These are phyloP conservation scores for Penicillium brasilianum DNA, from an alignment of 2,329 filamentous ascomycete species.

Conservation along the genomic window DNA sequence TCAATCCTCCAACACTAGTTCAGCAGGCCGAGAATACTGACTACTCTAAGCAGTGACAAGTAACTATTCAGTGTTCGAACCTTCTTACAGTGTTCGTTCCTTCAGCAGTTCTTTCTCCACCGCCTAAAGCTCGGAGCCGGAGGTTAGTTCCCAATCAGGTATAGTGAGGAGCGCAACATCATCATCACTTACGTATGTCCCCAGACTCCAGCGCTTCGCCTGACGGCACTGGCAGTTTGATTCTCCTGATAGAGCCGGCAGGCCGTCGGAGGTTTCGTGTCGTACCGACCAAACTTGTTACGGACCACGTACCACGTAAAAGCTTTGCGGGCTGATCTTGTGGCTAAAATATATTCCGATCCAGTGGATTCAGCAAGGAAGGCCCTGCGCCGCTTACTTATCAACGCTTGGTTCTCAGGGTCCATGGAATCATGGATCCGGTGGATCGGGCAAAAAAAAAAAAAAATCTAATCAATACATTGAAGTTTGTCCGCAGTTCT, in stretches of 20 bases:
- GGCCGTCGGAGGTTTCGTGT: neutral
- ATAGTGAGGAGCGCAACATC: conserved; percentile 24
- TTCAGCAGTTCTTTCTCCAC: conserved; percentile 9
- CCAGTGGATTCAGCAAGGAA: conserved; percentile 2
- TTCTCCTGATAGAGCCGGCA: neutral
- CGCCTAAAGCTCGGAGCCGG: conserved; percentile 23
- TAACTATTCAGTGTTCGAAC: neutral
- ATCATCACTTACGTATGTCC: conserved; percentile 36
- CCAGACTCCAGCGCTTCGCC: conserved; percentile 12
- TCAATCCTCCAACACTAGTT: neutral
- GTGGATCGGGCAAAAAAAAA: conserved; percentile 1
- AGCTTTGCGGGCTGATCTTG: neutral
- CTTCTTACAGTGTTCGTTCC: neutral
- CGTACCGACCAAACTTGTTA: neutral
- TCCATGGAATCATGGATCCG: conserved; percentile 21
- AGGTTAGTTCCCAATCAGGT: conserved; percentile 24
- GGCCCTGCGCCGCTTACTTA: conserved; percentile 16
- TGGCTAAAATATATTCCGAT: conserved; percentile 23
- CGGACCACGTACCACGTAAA: neutral
- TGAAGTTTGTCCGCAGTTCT: conserved; percentile 27
- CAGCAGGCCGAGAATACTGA: neutral
- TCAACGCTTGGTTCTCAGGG: conserved; percentile 15
- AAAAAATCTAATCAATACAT: conserved; percentile 2
- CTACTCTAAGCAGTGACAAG: neutral
- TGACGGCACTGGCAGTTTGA: neutral